Evolutionary conservation across 2,329 filamentous ascomycete genomes (phyloP).

Genomic region (Parasarocladium wereldwijsianum): DNA sequence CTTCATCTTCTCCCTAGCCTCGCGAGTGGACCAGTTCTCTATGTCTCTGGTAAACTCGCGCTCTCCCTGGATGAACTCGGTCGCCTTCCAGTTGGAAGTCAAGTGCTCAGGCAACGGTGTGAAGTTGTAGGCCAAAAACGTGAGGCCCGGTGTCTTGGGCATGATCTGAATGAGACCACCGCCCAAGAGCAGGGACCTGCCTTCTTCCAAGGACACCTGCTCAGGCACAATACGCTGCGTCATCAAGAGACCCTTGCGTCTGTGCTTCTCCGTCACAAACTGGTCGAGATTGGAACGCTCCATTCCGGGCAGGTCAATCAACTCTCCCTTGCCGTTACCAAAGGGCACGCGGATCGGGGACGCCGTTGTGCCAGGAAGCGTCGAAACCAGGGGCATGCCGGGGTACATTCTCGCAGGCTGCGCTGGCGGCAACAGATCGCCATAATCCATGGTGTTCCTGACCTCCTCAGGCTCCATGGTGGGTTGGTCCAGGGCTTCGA

Average conservation of each 20-base stretch:
- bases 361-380: constrained; percentile 83
- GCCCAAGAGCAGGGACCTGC: constrained; percentile 69
- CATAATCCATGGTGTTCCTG: constrained; percentile 21
- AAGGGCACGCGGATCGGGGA: constrained; percentile 90
- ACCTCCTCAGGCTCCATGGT: constrained; percentile 16
- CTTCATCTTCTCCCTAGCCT: constrained; percentile 39
- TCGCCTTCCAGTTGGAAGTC: constrained; percentile 67
- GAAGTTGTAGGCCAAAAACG: constrained; percentile 76
- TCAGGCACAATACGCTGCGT: constrained; percentile 57
- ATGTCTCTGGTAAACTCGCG: constrained; percentile 39
- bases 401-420: constrained; percentile 64
- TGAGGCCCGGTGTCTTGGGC: constrained; percentile 42
- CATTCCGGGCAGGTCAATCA: constrained; percentile 85
- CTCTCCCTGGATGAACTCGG: constrained; percentile 52
- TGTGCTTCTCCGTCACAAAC: constrained; percentile 53
- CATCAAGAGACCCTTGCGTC: constrained; percentile 57
- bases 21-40: constrained; percentile 46
- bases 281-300: constrained; percentile 57
- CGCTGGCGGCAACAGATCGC: constrained; percentile 58
- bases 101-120: constrained; percentile 64
- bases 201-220: constrained; percentile 57
- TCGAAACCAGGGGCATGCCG: constrained; percentile 71
- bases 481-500: background rate
- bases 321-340: constrained; percentile 70
- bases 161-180: constrained; percentile 75